Evolutionary conservation across 192 early-diverging fungal species (phyloP).

Genomic region (Backusella circina): DNA sequence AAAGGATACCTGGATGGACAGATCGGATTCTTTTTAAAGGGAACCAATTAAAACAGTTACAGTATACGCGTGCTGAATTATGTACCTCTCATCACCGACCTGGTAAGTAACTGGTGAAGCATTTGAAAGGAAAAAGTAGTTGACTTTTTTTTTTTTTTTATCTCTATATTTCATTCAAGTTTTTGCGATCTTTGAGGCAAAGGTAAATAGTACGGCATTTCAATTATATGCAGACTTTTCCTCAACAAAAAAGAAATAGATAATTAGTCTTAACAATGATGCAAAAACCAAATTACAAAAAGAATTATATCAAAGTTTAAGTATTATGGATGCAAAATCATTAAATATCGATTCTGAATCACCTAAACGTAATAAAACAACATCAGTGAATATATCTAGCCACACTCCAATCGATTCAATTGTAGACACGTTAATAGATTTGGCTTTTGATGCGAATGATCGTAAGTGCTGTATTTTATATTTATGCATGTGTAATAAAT

Average conservation of each 20-base stretch:
- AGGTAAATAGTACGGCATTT: constrained; percentile 14
- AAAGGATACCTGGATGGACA: constrained; percentile 62
- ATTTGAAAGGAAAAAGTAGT: neutral
- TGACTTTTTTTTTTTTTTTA: neutral
- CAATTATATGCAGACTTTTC: constrained; percentile 10
- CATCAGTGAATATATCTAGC: neutral
- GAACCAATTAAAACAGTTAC: constrained; percentile 39
- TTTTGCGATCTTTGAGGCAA: constrained; percentile 32
- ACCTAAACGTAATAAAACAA: constrained; percentile 1
- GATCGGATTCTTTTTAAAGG: constrained; percentile 64
- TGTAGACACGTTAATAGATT: constrained; percentile 23
- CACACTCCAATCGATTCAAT: neutral
- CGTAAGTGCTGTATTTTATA: neutral
- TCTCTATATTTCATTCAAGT: neutral
- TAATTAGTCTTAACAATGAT: constrained; percentile 39
- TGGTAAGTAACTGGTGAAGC: constrained; percentile 27
- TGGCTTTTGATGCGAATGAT: constrained; percentile 11
- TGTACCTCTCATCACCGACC: constrained; percentile 77
- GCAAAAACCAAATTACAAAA: constrained; percentile 46
- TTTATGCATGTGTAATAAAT: neutral
- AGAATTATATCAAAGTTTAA: constrained; percentile 45
- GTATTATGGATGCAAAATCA: neutral
- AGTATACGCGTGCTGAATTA: constrained; percentile 54
- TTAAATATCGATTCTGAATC: neutral
- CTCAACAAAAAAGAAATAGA: constrained; percentile 18